phyloP scores from a whole-genome alignment of 192 early-diverging fungal genomes.

The Irineochytrium annulatum region DNA sequence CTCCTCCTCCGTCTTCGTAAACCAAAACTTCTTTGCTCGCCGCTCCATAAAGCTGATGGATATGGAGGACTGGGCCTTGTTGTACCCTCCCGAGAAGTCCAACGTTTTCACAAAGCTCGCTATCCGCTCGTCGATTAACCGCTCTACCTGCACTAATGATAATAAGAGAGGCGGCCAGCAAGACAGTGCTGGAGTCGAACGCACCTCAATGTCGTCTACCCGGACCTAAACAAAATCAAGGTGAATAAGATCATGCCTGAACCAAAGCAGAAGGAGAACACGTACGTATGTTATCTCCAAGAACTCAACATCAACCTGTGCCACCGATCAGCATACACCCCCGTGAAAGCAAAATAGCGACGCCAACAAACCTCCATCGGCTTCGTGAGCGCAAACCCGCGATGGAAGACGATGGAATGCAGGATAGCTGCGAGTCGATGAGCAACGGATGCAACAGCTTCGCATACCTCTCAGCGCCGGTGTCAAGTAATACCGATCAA shows the following conservation, averaged over 20 bases:
- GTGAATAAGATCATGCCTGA: background rate
- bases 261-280: background rate
- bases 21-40: constrained; percentile 37
- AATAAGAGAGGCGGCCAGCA: background rate
- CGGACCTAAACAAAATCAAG: constrained; percentile 16
- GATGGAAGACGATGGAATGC: constrained; percentile 43
- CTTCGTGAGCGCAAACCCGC: constrained; percentile 31
- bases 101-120: constrained; percentile 18
- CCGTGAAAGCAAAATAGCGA: too few species aligned
- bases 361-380: constrained; percentile 38
- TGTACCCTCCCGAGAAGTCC: constrained; percentile 7
- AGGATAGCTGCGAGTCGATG: constrained; percentile 26
- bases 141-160: constrained; percentile 17
- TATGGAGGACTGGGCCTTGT: background rate
- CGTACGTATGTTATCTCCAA: constrained; percentile 38
- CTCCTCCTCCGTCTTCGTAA: constrained; percentile 28
- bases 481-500: constrained; percentile 38
- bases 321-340: too few species aligned
- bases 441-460: background rate
- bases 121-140: constrained; percentile 32
- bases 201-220: constrained; percentile 32
- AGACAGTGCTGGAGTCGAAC: background rate
- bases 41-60: constrained; percentile 34
- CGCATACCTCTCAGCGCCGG: constrained; percentile 25
- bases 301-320: constrained; percentile 27